phyloP scores from a whole-genome alignment of 768 basidiomycete genomes.

The Rhizopogon vinicolor region DNA sequence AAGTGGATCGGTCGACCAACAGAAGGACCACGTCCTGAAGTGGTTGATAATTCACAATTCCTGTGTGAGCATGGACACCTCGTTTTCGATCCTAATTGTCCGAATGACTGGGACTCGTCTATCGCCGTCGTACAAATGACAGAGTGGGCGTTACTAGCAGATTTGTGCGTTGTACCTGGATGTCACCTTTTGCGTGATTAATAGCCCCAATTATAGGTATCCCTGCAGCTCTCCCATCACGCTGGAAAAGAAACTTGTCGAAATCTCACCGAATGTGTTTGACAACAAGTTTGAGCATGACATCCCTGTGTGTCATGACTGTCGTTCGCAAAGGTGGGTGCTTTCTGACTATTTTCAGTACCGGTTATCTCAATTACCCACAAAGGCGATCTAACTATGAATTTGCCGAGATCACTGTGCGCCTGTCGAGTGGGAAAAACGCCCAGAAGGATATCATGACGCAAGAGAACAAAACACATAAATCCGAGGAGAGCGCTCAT shows the following conservation, averaged over 20 bases:
- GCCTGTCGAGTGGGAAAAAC: conserved; percentile 33
- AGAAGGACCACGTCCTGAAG: conserved; percentile 52
- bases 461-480: background rate
- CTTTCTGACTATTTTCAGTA: conserved; percentile 1
- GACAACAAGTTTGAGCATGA: conserved; percentile 40
- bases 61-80: conserved; percentile 66
- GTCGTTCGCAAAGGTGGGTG: conserved; percentile 53
- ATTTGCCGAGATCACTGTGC: conserved; percentile 58
- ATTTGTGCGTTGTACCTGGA: conserved; percentile 42
- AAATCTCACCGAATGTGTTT: conserved; percentile 24
- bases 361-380: conserved; percentile 4
- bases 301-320: conserved; percentile 53
- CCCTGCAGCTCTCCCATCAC: conserved; percentile 49
- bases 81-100: conserved; percentile 59
- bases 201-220: conserved; percentile 41
- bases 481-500: conserved; percentile 1
- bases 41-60: conserved; percentile 56
- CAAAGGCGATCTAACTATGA: conserved; percentile 43
- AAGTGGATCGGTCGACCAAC: conserved; percentile 62
- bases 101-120: conserved; percentile 52
- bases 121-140: conserved; percentile 51
- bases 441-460: conserved; percentile 23
- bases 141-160: conserved; percentile 62
- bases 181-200: conserved; percentile 8
- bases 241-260: conserved; percentile 32